Evolutionary conservation across 2,329 filamentous ascomycete genomes (phyloP), one percentile per base, ranked within the genome.

Genomic region (Alternaria gaisen): DNA sequence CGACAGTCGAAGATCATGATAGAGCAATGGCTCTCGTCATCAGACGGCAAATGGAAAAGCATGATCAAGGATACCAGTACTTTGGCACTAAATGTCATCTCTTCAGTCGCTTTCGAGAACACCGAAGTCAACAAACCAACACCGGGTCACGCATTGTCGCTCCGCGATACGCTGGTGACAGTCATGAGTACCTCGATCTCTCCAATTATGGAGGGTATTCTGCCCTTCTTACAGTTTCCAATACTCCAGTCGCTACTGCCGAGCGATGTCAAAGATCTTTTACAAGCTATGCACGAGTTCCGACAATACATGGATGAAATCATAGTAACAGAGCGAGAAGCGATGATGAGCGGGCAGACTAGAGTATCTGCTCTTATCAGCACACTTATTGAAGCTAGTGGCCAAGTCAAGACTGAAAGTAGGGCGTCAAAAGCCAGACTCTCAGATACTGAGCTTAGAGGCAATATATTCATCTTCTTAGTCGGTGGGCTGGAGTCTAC

Each of bases 1-100:
- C 75, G 79, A 38, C 90, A 93, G 79, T 85, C 89, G 0, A 22
- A 60, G 6, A 41, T 52, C 5, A 63, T 75, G 55, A 54, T 70
- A 10, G 34, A 43, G 1, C 55, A 63, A 9, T 76, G 71, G 72
- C 50, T 67, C 9, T 63, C 58, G 38, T 67, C n/a, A 43, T 67
- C 44, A 73, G 70, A 71, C 32, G 63, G 51, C n/a, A 64, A 61
- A 3, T 58, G 75, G 2, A 42, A 60, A 9, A 68, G 28, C 5
- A 66, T 74, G 12, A 63, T 73, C 9, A 68, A 76, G 7, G 78
- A 82, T 51, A 72, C 73, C 3, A 68, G 74, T 24, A 74, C 75
- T 11, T 51, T 80, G 4, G 74, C 79, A 1, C 63, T 81, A 38
- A 77, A 80, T 47, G 74, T 81, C 6, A 70, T 81, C 24, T 75